A percentile compares a stretch with the other conserved stretches of the same genome.
Evolutionary conservation across 768 basidiomycete genomes (phyloP).

Genomic region (Rhizopogon vulgaris): DNA sequence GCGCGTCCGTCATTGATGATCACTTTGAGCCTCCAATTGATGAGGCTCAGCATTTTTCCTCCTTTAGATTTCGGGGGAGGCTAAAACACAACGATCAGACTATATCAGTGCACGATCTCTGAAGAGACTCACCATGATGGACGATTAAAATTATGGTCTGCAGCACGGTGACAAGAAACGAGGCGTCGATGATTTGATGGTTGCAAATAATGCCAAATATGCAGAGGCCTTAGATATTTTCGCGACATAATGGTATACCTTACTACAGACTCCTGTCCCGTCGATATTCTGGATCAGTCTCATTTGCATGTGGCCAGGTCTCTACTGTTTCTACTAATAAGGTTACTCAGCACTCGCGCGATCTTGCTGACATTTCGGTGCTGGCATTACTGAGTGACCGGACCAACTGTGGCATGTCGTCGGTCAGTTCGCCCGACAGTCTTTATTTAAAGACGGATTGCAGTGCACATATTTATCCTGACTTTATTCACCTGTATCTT

Average conservation of each 20-base stretch:
- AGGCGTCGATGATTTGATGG: background rate
- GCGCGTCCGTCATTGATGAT: constrained; percentile 97
- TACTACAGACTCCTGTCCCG: background rate
- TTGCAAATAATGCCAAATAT: background rate
- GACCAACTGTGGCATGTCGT: background rate
- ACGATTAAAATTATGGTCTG: constrained; percentile 23
- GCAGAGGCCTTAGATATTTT: too few relatives aligned
- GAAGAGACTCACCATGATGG: constrained; percentile 49
- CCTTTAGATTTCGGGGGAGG: constrained; percentile 96
- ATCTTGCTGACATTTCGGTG: background rate
- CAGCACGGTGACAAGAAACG: constrained; percentile 11
- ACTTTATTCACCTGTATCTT: background rate
- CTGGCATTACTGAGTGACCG: too few relatives aligned
- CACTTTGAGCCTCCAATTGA: constrained; percentile 97
- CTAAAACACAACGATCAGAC: constrained; percentile 31
- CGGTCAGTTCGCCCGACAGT: background rate
- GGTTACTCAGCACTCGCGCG: background rate
- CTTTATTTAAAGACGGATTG: too few relatives aligned
- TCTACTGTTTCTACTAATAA: background rate
- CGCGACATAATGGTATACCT: too few relatives aligned
- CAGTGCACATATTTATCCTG: background rate
- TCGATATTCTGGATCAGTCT: background rate
- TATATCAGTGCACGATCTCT: background rate
- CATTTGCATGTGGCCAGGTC: background rate
- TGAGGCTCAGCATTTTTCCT: constrained; percentile 94